Conservation (phyloP, 2,329 filamentous ascomycete species). For the Hymenoscyphus linearis region DNA sequence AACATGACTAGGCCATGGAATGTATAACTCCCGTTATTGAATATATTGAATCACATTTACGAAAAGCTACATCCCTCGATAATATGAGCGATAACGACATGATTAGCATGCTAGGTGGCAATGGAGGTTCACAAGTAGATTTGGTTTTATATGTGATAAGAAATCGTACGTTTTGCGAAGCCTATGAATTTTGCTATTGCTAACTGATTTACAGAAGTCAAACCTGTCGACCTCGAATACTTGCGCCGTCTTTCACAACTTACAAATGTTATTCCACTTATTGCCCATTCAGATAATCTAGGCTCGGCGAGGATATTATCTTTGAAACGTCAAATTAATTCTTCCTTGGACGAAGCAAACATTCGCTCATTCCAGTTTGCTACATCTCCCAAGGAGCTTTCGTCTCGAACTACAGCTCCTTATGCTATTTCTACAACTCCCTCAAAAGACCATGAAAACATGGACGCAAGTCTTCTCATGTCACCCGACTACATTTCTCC, state of each 20-base stretch:
- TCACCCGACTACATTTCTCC: slow-evolving; percentile 84
- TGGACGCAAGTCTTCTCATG: slow-evolving; percentile 94
- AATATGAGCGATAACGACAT: slow-evolving; percentile 68
- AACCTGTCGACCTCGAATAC: slow-evolving; percentile 63
- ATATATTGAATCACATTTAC: slow-evolving; percentile 68
- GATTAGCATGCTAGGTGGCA: slow-evolving; percentile 70
- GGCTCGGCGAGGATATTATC: slow-evolving; percentile 49
- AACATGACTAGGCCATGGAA: slow-evolving; percentile 43
- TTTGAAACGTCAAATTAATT: slow-evolving; percentile 55
- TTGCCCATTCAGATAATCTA: slow-evolving; percentile 71
- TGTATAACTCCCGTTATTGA: slow-evolving; percentile 55
- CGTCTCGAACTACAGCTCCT: slow-evolving; percentile 39
- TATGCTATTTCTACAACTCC: slow-evolving; percentile 75
- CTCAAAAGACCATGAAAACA: slow-evolving; percentile 68
- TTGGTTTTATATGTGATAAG: slow-evolving; percentile 77
- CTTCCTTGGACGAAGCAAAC: slow-evolving; percentile 50
- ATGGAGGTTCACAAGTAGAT: slow-evolving; percentile 79
- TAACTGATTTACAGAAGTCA: slow-evolving; percentile 42
- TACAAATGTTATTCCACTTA: slow-evolving; percentile 80
- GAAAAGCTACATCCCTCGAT: slow-evolving; percentile 55
- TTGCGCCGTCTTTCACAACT: slow-evolving; percentile 64
- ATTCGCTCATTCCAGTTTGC: slow-evolving; percentile 64
- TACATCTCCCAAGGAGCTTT: slow-evolving; percentile 20
- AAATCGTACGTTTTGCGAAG: slow-evolving; percentile 48
- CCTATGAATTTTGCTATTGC: slow-evolving; percentile 1